Evolutionary conservation across 1,284 basidiomycete genomes (phyloP).

Genomic region (Ceratobasidium papillatum): DNA sequence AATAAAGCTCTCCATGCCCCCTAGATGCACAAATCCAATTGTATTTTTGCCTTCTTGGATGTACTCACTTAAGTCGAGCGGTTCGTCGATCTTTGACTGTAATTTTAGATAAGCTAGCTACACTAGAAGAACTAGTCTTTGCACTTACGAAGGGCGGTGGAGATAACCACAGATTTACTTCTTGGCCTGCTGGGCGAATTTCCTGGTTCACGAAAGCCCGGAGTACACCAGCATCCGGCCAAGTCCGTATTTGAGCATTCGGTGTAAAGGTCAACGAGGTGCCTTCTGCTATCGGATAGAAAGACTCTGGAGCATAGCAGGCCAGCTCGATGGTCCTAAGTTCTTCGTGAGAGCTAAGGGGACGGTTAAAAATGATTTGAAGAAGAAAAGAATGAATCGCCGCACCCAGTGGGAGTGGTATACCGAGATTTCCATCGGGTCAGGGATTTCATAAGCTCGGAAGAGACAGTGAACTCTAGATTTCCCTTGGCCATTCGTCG

Average conservation of each 20-base stretch:
- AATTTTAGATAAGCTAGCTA: neutral
- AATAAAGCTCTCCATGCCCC: constrained; percentile 25
- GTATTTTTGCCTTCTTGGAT: constrained; percentile 21
- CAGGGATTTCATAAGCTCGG: constrained; percentile 14
- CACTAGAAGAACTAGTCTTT: too few relatives aligned
- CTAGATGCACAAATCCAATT: constrained; percentile 18
- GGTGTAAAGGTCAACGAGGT: neutral
- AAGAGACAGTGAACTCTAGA: constrained; percentile 16
- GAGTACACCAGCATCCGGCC: constrained; percentile 28
- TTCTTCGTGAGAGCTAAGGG: constrained; percentile 17
- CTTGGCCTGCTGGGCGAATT: neutral
- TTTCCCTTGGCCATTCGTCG: neutral
- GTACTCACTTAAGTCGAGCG: constrained; percentile 28
- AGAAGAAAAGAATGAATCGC: neutral
- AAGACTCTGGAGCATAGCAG: constrained; percentile 12
- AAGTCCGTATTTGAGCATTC: constrained; percentile 18
- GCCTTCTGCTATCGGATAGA: neutral
- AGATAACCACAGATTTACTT: constrained; percentile 17
- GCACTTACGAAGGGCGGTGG: constrained; percentile 31
- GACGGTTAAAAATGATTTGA: neutral
- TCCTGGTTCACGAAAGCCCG: constrained; percentile 17
- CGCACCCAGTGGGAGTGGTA: constrained; percentile 20
- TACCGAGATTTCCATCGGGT: constrained; percentile 27
- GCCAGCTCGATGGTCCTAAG: constrained; percentile 16
- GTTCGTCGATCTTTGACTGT: neutral